Percentiles rank a stretch among this genome's conserved stretches.
These are phyloP conservation scores for Eutrema yunnanense DNA, from an alignment of 345 rosid species.

Conservation along the genomic window DNA sequence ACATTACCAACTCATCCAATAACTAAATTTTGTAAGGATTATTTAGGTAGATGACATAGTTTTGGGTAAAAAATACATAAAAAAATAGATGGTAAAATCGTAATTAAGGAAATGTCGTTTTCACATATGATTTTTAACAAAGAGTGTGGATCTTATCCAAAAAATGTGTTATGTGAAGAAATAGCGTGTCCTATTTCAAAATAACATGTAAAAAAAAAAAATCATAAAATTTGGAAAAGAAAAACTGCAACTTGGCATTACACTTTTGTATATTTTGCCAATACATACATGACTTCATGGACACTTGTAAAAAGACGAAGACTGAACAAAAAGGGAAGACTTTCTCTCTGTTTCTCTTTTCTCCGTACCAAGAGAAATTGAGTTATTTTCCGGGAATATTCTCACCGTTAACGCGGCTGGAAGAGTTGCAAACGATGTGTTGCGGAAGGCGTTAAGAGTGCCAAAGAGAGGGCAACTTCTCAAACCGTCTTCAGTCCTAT, in stretches of 20 bases:
- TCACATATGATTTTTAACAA: too few species aligned
- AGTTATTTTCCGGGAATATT: not conserved
- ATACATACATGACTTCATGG: too few species aligned
- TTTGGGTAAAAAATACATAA: not conserved
- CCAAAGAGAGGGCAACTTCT: constrained; percentile 13
- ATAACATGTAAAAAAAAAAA: too few species aligned
- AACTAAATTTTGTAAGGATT: not conserved
- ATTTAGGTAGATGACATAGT: too few species aligned
- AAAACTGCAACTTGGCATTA: too few species aligned
- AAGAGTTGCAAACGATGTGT: constrained; percentile 17
- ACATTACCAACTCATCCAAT: not conserved
- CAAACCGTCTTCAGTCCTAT: not conserved
- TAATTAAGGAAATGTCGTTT: too few species aligned
- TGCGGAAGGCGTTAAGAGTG: not conserved
- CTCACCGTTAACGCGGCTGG: constrained; percentile 16
- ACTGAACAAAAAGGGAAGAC: constrained; percentile 14
- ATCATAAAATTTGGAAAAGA: too few species aligned
- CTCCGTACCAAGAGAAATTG: not conserved
- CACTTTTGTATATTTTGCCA: too few species aligned
- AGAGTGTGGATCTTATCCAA: too few species aligned
- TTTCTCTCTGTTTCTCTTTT: not conserved
- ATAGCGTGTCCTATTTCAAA: too few species aligned
- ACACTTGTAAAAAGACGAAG: not conserved
- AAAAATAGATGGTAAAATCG: too few species aligned
- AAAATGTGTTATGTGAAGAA: too few species aligned